Percentiles rank a stretch among this genome's conserved stretches.
These are phyloP conservation scores for Canavalia ensiformis DNA, from an alignment of 306 rosid genomes.

Conservation along the genomic window DNA sequence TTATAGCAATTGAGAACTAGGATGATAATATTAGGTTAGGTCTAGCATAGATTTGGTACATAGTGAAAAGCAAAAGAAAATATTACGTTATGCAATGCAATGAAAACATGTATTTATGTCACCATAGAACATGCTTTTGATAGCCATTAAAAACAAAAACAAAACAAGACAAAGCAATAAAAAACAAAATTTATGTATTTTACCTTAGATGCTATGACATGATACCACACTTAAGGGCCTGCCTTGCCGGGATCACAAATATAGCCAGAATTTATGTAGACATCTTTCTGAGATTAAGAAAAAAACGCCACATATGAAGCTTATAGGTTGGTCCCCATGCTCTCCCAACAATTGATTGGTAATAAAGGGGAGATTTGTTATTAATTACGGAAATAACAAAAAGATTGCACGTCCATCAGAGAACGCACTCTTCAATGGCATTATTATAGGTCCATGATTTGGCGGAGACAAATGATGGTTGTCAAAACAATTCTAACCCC, in stretches of 20 bases:
- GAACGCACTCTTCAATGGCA: conserved; percentile 36
- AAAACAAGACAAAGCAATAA: not conserved
- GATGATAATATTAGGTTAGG: conserved; percentile 9
- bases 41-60: conserved; percentile 33
- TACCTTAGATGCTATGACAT: conserved; percentile 35
- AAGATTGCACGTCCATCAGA: conserved; percentile 9
- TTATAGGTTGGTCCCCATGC: conserved; percentile 49
- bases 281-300: conserved; percentile 46
- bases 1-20: conserved; percentile 10
- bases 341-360: conserved; percentile 20
- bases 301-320: conserved; percentile 35
- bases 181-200: conserved; percentile 1
- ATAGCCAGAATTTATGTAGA: conserved; percentile 41
- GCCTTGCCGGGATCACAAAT: conserved; percentile 30
- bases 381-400: conserved; percentile 34
- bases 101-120: conserved; percentile 11
- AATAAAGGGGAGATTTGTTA: conserved; percentile 33
- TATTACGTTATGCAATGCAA: not conserved
- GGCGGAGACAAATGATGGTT: conserved; percentile 15
- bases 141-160: conserved; percentile 7
- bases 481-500: conserved; percentile 20
- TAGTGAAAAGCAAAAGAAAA: conserved; percentile 32
- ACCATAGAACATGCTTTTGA: conserved; percentile 15
- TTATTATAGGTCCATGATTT: conserved; percentile 39
- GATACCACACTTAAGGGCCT: not conserved